Evolutionary conservation across 2,329 filamentous ascomycete genomes (phyloP).

Genomic region (Lasiodiplodia hormozganensis): DNA sequence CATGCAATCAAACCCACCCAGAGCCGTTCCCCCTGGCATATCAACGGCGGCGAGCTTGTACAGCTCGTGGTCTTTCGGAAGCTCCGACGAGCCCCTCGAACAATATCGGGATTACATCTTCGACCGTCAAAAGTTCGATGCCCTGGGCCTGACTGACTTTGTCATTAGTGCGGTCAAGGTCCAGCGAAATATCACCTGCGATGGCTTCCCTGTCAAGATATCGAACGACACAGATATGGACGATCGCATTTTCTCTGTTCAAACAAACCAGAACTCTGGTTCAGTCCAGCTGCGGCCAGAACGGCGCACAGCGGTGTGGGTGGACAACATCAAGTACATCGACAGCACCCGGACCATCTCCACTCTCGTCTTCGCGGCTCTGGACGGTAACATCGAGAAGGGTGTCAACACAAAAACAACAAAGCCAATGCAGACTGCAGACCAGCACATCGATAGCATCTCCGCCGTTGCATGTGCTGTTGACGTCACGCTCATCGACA

Average conservation of each 20-base stretch:
- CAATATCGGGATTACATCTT: background rate
- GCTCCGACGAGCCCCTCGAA: background rate
- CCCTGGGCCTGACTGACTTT: background rate
- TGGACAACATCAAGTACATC: too few relatives aligned
- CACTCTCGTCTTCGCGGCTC: too few relatives aligned
- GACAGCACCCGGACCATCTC: too few relatives aligned
- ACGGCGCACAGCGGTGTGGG: background rate
- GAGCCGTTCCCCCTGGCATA: background rate
- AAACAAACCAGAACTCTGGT: too few relatives aligned
- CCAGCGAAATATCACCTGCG: background rate
- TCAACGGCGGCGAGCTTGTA: background rate
- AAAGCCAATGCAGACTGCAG: background rate
- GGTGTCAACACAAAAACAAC: background rate
- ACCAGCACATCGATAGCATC: background rate
- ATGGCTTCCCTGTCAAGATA: background rate
- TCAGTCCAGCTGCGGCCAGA: too few relatives aligned
- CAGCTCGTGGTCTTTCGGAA: background rate
- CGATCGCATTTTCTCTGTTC: too few relatives aligned
- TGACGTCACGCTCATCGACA: background rate
- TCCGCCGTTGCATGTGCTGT: background rate
- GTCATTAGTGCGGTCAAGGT: background rate
- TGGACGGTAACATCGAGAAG: too few relatives aligned
- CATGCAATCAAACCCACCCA: background rate
- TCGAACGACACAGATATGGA: too few relatives aligned
- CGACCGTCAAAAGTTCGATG: background rate